A percentile compares a stretch with the other conserved stretches of the same genome.
Evolutionary conservation across 129 eudicot species (phyloP).

Genomic region (Flaveria brownii): DNA sequence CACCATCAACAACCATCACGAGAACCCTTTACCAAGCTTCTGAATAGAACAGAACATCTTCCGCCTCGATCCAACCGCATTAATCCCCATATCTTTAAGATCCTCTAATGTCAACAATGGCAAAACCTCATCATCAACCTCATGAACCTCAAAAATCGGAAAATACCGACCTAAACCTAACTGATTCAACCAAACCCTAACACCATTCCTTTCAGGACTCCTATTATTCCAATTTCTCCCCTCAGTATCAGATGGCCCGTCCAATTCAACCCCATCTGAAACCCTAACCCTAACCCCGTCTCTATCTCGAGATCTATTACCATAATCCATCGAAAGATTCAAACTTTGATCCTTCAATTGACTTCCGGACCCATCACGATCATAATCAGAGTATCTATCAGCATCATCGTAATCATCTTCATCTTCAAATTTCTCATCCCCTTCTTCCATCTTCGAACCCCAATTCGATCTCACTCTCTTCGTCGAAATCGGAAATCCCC

Average conservation of each 20-base stretch:
- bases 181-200: conserved; percentile 63
- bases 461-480: conserved; percentile 48
- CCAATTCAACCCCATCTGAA: conserved; percentile 46
- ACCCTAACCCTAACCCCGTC: conserved; percentile 35
- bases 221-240: conserved; percentile 32
- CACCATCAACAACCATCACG: conserved; percentile 32
- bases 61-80: conserved; percentile 70
- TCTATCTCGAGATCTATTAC: conserved; percentile 19
- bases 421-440: conserved; percentile 28
- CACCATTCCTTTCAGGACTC: conserved; percentile 49
- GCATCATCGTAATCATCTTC: conserved; percentile 37
- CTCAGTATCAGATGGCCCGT: conserved; percentile 48
- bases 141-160: conserved; percentile 72
- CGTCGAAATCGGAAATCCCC: conserved; percentile 26
- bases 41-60: conserved; percentile 65
- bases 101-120: conserved; percentile 64
- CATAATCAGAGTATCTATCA: conserved; percentile 48
- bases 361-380: conserved; percentile 47
- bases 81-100: conserved; percentile 76
- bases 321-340: conserved; percentile 41
- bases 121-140: conserved; percentile 74
- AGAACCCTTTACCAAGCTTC: conserved; percentile 69
- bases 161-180: conserved; percentile 56
- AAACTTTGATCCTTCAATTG: conserved; percentile 56
- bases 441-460: conserved; percentile 29